Conservation (phyloP, 805 yeast species). For the Alloascoidea hylecoeti region DNA sequence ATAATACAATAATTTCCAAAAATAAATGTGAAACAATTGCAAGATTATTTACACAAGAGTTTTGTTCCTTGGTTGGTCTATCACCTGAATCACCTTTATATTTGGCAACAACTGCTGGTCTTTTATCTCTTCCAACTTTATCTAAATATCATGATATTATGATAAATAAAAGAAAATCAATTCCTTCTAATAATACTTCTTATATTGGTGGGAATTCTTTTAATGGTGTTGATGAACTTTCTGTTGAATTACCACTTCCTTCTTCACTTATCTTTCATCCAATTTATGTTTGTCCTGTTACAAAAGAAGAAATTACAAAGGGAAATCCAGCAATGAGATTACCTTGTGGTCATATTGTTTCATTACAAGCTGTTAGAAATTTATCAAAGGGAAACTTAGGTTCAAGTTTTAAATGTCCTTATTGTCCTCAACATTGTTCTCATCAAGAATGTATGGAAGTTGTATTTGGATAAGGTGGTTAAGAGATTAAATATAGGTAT, state of each 20-base stretch:
- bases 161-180: conserved; percentile 21
- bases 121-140: conserved; percentile 36
- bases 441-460: no score
- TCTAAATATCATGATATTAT: conserved; percentile 31
- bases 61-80: conserved; percentile 31
- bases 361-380: neutral
- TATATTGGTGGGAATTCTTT: no score
- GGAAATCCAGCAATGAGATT: conserved; percentile 48
- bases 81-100: conserved; percentile 39
- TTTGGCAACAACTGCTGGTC: conserved; percentile 34
- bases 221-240: conserved; percentile 53
- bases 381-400: neutral
- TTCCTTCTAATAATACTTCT: conserved; percentile 36
- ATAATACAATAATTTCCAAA: conserved; percentile 12
- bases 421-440: neutral
- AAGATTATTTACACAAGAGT: conserved; percentile 29
- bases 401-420: neutral
- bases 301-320: conserved; percentile 49
- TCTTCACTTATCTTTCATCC: conserved; percentile 40
- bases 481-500: no score
- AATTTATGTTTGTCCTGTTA: conserved; percentile 57
- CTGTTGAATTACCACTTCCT: conserved; percentile 48
- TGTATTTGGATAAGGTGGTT: no score
- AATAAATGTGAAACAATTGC: conserved; percentile 17
- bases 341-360: conserved; percentile 46